These are phyloP conservation scores for Trichosanthes cucumerina DNA, from an alignment of 306 rosid species.

Conservation along the genomic window DNA sequence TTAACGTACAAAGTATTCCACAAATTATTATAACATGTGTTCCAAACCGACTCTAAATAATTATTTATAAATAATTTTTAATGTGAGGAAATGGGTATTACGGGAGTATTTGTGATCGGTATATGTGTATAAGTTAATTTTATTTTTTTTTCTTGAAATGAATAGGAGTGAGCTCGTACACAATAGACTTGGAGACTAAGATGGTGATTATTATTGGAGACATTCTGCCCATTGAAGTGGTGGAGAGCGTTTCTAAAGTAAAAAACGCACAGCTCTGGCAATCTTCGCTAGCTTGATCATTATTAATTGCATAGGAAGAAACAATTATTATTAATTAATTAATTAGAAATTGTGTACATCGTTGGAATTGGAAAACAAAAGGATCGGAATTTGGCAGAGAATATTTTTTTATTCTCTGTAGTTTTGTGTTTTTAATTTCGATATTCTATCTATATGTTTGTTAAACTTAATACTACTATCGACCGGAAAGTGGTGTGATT, in stretches of 20 bases:
- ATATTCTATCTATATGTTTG: background rate
- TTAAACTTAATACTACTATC: background rate
- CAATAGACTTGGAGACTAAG: conserved; percentile 12
- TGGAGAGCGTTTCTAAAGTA: conserved; percentile 13
- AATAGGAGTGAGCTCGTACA: conserved; percentile 15
- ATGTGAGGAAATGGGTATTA: no score
- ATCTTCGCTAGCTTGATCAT: background rate
- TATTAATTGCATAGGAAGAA: background rate
- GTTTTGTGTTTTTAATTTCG: background rate
- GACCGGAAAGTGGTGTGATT: background rate
- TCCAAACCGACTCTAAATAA: no score
- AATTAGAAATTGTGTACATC: conserved; percentile 1
- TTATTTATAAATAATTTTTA: no score
- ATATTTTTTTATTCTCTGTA: background rate
- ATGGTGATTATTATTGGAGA: conserved; percentile 11
- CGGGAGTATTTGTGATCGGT: no score
- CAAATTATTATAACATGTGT: no score
- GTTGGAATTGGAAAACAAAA: background rate
- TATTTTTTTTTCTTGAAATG: background rate
- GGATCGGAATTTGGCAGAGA: background rate
- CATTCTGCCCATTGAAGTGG: conserved; percentile 9
- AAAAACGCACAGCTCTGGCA: conserved; percentile 18
- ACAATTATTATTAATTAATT: background rate
- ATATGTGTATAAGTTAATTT: no score
- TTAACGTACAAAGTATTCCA: no score